phyloP scores from a whole-genome alignment of 805 yeast genomes.

The Candida wancherniae region DNA sequence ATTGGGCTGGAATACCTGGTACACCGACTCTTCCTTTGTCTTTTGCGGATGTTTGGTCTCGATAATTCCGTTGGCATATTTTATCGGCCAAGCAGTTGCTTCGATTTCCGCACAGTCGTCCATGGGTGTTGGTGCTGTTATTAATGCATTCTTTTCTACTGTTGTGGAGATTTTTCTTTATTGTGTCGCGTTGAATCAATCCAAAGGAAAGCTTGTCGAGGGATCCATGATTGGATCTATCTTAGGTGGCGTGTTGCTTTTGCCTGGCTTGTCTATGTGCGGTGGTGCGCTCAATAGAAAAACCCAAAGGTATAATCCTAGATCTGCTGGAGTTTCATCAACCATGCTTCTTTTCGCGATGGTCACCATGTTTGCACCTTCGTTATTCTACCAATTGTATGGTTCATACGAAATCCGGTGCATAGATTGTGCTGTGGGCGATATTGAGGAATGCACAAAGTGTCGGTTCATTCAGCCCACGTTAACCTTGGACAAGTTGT shows the following conservation, averaged over 20 bases:
- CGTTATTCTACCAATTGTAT: constrained; percentile 81
- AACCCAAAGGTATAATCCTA: constrained; percentile 92
- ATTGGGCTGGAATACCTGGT: constrained; percentile 31
- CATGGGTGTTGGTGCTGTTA: constrained; percentile 98
- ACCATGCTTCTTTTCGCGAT: constrained; percentile 91
- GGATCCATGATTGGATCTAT: constrained; percentile 95
- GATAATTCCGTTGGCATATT: constrained; percentile 90
- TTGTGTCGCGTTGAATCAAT: constrained; percentile 82
- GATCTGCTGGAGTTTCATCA: constrained; percentile 94
- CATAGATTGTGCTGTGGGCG: constrained; percentile 39
- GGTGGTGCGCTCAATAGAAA: constrained; percentile 92
- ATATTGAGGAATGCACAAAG: constrained; percentile 48
- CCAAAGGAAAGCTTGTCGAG: constrained; percentile 86
- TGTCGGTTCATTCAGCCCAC: constrained; percentile 81
- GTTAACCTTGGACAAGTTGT: constrained; percentile 63
- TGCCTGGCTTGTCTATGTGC: constrained; percentile 96
- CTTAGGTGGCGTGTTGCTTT: constrained; percentile 81
- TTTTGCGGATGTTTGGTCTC: constrained; percentile 77
- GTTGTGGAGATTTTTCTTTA: constrained; percentile 89
- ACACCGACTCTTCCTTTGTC: constrained; percentile 60
- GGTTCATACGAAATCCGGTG: constrained; percentile 82
- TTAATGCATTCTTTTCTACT: constrained; percentile 95
- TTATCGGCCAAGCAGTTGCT: constrained; percentile 99
- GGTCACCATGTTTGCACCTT: constrained; percentile 88
- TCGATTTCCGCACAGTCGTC: constrained; percentile 97